phyloP scores from a whole-genome alignment of 352 stramenopile species.

The Pythium folliculosum region DNA sequence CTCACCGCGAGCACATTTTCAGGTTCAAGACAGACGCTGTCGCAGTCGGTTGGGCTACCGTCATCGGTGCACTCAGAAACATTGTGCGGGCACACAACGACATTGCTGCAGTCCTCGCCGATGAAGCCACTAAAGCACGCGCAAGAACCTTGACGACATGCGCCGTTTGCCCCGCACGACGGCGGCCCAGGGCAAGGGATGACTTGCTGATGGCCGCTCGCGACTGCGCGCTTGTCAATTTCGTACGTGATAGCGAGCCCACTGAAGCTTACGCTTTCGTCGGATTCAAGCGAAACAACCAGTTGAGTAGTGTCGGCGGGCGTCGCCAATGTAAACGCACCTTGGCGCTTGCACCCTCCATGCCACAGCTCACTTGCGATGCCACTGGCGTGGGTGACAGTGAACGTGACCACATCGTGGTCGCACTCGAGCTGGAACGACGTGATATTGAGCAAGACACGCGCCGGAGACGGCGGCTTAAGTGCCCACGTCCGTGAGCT shows the following conservation, averaged over 20 bases:
- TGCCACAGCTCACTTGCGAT: conserved; percentile 38
- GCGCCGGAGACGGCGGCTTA: conserved; percentile 21
- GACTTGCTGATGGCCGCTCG: conserved; percentile 5
- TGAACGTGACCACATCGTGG: conserved; percentile 46
- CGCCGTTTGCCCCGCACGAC: conserved; percentile 51
- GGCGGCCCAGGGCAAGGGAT: conserved; percentile 43
- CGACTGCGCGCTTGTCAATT: conserved; percentile 11
- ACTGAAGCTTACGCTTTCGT: conserved; percentile 42
- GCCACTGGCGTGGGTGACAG: conserved; percentile 14
- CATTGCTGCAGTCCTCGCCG: conserved; percentile 67
- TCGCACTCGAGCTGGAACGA: conserved; percentile 65
- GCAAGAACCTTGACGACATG: conserved; percentile 45
- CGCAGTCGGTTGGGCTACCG: conserved; percentile 23
- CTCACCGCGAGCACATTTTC: conserved; percentile 53
- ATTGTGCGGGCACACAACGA: conserved; percentile 46
- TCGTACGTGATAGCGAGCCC: conserved; percentile 54
- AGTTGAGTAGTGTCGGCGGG: conserved; percentile 33
- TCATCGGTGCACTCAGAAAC: conserved; percentile 29
- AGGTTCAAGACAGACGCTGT: conserved; percentile 41
- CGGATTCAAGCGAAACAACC: conserved; percentile 41
- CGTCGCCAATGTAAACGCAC: conserved; percentile 44
- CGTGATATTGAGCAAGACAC: conserved; percentile 43
- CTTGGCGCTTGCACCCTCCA: conserved; percentile 50
- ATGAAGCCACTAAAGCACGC: conserved; percentile 57
- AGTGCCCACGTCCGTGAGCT: conserved; percentile 48